These are phyloP conservation scores for Russula sp. DNA, from an alignment of 768 basidiomycete species.

Conservation along the genomic window DNA sequence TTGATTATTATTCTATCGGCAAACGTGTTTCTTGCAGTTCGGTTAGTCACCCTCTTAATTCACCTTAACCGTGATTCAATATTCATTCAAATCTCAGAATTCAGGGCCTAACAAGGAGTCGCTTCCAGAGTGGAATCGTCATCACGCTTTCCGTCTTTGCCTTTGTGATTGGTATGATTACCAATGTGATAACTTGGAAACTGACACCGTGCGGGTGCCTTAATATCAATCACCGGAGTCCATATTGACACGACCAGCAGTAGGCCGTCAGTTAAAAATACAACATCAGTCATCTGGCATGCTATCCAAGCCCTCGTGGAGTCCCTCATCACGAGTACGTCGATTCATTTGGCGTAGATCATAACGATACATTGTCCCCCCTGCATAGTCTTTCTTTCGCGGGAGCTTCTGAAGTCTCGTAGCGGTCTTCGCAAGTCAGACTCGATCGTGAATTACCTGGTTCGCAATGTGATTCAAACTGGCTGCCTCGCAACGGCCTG, in stretches of 20 bases:
- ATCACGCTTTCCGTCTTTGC: not conserved
- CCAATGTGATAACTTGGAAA: not conserved
- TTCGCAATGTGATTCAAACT: conserved; percentile 2
- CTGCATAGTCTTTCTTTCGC: not conserved
- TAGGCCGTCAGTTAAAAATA: not conserved
- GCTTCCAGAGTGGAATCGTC: not conserved
- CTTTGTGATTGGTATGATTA: not conserved
- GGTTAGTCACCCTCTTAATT: not conserved
- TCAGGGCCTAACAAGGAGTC: not conserved
- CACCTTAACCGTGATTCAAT: not conserved
- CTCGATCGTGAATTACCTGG: not conserved
- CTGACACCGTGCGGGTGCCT: not conserved
- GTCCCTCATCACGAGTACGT: conserved; percentile 3
- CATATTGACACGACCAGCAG: not conserved
- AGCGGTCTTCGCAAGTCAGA: not conserved
- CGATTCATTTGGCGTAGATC: not conserved
- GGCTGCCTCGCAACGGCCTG: conserved; percentile 2
- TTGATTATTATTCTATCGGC: not conserved
- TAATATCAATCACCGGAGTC: not conserved
- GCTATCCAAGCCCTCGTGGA: not conserved
- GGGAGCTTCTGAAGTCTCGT: conserved; percentile 1
- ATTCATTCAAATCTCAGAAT: not conserved
- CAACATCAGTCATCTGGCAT: not conserved
- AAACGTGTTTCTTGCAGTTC: conserved; percentile 1
- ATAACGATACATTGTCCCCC: not conserved